Percentiles rank a stretch among this genome's conserved stretches.
Conservation (phyloP, 1,139 yeast genomes). For the Pichia kudriavzevii region DNA sequence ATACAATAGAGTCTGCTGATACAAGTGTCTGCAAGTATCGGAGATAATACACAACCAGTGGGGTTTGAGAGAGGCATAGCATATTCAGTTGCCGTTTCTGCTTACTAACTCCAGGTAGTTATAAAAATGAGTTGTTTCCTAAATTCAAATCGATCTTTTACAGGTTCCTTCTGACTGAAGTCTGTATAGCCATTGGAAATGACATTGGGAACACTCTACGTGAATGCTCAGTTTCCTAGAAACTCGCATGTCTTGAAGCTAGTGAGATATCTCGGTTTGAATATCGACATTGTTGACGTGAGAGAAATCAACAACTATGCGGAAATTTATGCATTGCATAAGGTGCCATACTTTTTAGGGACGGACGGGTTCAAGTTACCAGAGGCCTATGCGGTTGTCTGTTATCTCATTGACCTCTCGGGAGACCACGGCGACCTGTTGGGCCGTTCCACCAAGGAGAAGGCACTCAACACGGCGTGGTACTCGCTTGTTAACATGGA, state of each 20-base stretch:
- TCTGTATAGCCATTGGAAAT: too few relatives aligned
- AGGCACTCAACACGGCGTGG: slow-evolving; percentile 26
- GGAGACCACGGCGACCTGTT: slow-evolving; percentile 10
- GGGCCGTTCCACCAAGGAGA: slow-evolving; percentile 20
- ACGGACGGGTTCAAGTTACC: slow-evolving; percentile 24
- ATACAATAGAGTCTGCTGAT: too few relatives aligned
- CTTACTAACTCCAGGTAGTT: too few relatives aligned
- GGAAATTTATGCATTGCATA: slow-evolving; percentile 26
- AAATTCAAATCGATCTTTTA: too few relatives aligned
- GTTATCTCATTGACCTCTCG: slow-evolving; percentile 21
- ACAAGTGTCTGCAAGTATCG: too few relatives aligned
- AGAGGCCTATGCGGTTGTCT: slow-evolving; percentile 25
- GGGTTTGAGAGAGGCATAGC: too few relatives aligned
- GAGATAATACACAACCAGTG: too few relatives aligned
- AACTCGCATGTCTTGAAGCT: slow-evolving; percentile 15
- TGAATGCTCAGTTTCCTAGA: slow-evolving; percentile 18
- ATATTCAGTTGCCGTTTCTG: too few relatives aligned
- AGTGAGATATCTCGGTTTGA: slow-evolving; percentile 28
- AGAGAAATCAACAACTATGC: neutral
- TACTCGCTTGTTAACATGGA: slow-evolving; percentile 24
- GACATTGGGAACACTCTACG: slow-evolving; percentile 18
- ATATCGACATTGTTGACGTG: slow-evolving; percentile 28
- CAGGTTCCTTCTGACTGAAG: too few relatives aligned
- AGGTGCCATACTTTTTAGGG: slow-evolving; percentile 28
- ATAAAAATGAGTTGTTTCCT: too few relatives aligned